phyloP scores from a whole-genome alignment of 2,329 filamentous ascomycete genomes.

The Diplodia intermedia region DNA sequence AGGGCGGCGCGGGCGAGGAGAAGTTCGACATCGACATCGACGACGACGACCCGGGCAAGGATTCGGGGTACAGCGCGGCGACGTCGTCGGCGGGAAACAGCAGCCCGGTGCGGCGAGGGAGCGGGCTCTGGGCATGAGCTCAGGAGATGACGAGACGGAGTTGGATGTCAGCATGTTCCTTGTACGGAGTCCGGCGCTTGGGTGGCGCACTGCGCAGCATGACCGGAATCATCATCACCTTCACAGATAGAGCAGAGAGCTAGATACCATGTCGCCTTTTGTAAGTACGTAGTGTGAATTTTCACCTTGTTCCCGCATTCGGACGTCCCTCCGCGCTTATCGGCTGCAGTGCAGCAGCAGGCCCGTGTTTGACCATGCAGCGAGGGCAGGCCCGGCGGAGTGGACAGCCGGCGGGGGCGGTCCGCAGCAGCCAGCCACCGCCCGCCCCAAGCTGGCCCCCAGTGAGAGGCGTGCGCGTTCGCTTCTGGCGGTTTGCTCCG shows the following conservation, averaged over 20 bases:
- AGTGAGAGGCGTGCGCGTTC: constrained; percentile 10
- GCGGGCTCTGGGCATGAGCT: constrained; percentile 18
- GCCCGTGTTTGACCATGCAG: background rate
- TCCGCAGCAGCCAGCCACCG: constrained; percentile 29
- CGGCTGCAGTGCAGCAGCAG: background rate
- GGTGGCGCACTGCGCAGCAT: background rate
- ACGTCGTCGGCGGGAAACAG: constrained; percentile 41
- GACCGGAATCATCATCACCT: constrained; percentile 1
- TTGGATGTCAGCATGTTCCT: constrained; percentile 24
- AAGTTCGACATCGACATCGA: constrained; percentile 97
- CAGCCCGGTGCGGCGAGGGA: constrained; percentile 28
- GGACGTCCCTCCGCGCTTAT: constrained; percentile 19
- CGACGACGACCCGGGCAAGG: constrained; percentile 55
- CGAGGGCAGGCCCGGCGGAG: background rate
- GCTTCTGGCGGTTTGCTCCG: background rate
- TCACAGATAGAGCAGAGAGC: constrained; percentile 26
- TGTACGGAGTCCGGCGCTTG: constrained; percentile 22
- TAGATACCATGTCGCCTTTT: constrained; percentile 20
- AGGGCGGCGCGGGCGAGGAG: constrained; percentile 55
- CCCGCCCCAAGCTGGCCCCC: background rate
- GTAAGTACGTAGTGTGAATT: constrained; percentile 8
- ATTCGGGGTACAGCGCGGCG: constrained; percentile 50
- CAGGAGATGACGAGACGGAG: background rate
- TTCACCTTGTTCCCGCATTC: background rate
- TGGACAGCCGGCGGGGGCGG: constrained; percentile 19